Evolutionary conservation across 805 yeast species (phyloP).

Genomic region (Candida verbasci): DNA sequence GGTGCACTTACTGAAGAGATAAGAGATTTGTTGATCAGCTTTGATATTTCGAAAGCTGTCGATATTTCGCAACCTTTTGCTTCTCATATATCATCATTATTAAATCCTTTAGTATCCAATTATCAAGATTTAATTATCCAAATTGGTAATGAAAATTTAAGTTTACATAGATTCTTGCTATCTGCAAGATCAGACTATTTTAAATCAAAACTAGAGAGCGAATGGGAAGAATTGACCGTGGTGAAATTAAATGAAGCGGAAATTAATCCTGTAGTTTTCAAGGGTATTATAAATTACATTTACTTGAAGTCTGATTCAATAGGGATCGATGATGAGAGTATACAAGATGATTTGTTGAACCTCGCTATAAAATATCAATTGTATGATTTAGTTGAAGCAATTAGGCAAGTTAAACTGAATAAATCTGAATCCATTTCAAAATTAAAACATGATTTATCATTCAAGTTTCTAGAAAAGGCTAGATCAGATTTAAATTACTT

Average conservation of each 20-base stretch:
- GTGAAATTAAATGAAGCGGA: constrained; percentile 16
- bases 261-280: constrained; percentile 17
- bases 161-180: constrained; percentile 26
- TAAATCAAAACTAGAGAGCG: constrained; percentile 13
- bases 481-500: constrained; percentile 28
- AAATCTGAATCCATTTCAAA: constrained; percentile 22
- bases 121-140: constrained; percentile 30
- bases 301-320: constrained; percentile 29
- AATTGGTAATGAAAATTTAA: constrained; percentile 16
- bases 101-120: constrained; percentile 18
- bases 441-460: constrained; percentile 27
- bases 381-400: constrained; percentile 30
- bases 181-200: constrained; percentile 32
- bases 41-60: constrained; percentile 64
- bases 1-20: constrained; percentile 73
- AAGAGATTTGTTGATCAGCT: constrained; percentile 51
- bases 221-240: constrained; percentile 16
- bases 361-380: constrained; percentile 32
- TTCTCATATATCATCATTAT: constrained; percentile 55
- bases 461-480: constrained; percentile 30
- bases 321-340: constrained; percentile 17
- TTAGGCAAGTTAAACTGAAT: constrained; percentile 20
- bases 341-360: constrained; percentile 16
- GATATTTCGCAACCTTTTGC: constrained; percentile 72
- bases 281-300: constrained; percentile 22